These are phyloP conservation scores for Leptographium procerum DNA, from an alignment of 2,329 filamentous ascomycete genomes.

Conservation along the genomic window DNA sequence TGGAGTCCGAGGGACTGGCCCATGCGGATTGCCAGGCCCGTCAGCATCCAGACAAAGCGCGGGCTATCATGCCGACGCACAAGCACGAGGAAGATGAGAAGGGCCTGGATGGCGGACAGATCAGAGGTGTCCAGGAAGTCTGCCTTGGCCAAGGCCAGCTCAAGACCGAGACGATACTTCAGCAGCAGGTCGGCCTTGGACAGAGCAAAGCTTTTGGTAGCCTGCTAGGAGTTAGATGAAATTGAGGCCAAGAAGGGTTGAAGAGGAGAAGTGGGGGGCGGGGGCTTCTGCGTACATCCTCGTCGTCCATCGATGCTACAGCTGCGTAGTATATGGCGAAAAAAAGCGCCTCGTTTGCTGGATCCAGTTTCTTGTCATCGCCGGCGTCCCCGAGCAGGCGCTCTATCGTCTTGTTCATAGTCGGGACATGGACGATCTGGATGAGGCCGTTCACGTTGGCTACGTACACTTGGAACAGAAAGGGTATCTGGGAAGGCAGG, in stretches of 20 bases:
- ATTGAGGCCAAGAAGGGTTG: too few relatives aligned
- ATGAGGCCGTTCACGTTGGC: slow-evolving; percentile 38
- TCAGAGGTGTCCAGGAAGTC: slow-evolving; percentile 50
- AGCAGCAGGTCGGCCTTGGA: slow-evolving; percentile 31
- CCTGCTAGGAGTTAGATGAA: slow-evolving; percentile 5
- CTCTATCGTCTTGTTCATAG: slow-evolving; percentile 24
- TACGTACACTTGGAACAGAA: slow-evolving; percentile 35
- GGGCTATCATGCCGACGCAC: slow-evolving; percentile 40
- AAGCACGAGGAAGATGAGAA: slow-evolving; percentile 45
- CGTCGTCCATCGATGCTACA: slow-evolving; percentile 44
- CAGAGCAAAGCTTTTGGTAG: slow-evolving; percentile 27
- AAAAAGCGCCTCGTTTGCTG: slow-evolving; percentile 38
- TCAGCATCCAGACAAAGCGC: slow-evolving; percentile 49
- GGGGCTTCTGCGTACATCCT: slow-evolving; percentile 31
- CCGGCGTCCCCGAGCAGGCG: slow-evolving; percentile 8
- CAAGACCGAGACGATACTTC: slow-evolving; percentile 41
- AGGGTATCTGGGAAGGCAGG: slow-evolving; percentile 41
- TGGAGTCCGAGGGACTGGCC: slow-evolving; percentile 51
- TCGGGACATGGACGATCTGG: slow-evolving; percentile 35
- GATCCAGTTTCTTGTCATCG: slow-evolving; percentile 18
- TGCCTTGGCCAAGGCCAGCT: slow-evolving; percentile 49
- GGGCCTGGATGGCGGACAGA: slow-evolving; percentile 48
- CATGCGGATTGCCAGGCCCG: slow-evolving; percentile 45
- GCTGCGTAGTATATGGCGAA: slow-evolving; percentile 48
- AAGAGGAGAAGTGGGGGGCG: neutral